Evolutionary conservation across 2,329 filamentous ascomycete genomes (phyloP).

Genomic region (Ilyonectria mors-panacis): DNA sequence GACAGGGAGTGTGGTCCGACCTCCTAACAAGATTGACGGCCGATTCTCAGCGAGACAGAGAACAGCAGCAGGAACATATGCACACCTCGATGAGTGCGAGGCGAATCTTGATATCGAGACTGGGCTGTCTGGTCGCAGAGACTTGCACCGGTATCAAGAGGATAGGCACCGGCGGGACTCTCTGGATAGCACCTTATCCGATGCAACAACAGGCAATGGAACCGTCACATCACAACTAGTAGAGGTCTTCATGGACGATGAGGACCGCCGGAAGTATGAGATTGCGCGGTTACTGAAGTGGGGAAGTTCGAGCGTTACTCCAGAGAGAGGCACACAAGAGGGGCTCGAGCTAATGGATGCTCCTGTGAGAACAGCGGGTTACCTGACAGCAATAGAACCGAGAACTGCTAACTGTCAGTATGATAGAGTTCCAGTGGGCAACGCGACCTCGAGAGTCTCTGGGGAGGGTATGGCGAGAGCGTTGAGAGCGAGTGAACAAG

Average conservation of each 20-base stretch:
- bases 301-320: conserved; percentile 11
- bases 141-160: conserved; percentile 8
- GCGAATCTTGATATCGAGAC: conserved; percentile 46
- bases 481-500: conserved; percentile 1
- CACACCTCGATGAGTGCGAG: conserved; percentile 74
- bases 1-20: conserved; percentile 74
- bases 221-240: conserved; percentile 78
- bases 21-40: conserved; percentile 82
- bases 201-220: conserved; percentile 69
- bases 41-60: conserved; percentile 82
- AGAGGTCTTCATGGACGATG: conserved; percentile 83
- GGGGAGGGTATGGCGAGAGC: conserved; percentile 5
- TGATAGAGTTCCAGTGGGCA: conserved; percentile 16
- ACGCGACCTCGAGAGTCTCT: background rate
- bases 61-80: conserved; percentile 78
- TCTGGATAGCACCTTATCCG: conserved; percentile 76
- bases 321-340: background rate
- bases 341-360: conserved; percentile 3
- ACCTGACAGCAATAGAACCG: background rate
- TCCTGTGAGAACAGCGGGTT: conserved; percentile 27
- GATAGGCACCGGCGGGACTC: conserved; percentile 64
- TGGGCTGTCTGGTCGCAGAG: conserved; percentile 12
- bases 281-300: conserved; percentile 64
- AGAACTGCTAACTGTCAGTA: conserved; percentile 9
- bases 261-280: conserved; percentile 82